Evolutionary conservation across 73 alveolate genomes (phyloP), one percentile per base, ranked within the genome.

Genomic region (Paramecium sonneborni): DNA sequence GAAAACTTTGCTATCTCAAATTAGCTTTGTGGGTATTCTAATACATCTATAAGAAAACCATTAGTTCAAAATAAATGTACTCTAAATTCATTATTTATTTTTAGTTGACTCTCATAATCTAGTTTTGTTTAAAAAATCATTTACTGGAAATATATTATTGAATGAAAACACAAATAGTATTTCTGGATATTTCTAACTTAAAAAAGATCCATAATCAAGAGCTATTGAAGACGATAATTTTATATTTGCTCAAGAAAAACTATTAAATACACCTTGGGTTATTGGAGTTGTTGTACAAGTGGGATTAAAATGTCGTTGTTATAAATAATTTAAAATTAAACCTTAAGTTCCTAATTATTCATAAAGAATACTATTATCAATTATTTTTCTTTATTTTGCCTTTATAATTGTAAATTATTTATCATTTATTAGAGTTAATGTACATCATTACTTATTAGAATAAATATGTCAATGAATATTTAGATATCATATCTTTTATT

Each of bases 211-310:
- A 26, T 37, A 70, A 34, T 70, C 52, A 5, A 70, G 18, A 70
- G 6, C 32, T 20, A 70, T 70, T n/a, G 35, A 28, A 14, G 57
- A 70, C 2, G n/a, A 70, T 11, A 70, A 70, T 70, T 26, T 70
- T 20, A 28, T 70, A 0, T 70, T 34, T 70, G 57, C 58, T 30
- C 23, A 32, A 26, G 86, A 70, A 37, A 70, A 70, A 70, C 32
- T 70, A 70, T 37, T 70, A 35, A 37, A 37, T 12, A 70, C 86
- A 5, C 86, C 86, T 14, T 70, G 86, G 86, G 57, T 70, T 12
- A 70, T 70, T 15, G 86, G 86, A 15, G 57, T 70, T 12, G 86
- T 37, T 4, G 32, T 70, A 0, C 10, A 70, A 70, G 52, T 70
- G 6, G 86, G 86, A n/a, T 34, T 34, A n/a, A 37, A 70, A 30